Evolutionary conservation across 177 flowering plant species (phyloP).

Genomic region (Vitis hybrid): DNA sequence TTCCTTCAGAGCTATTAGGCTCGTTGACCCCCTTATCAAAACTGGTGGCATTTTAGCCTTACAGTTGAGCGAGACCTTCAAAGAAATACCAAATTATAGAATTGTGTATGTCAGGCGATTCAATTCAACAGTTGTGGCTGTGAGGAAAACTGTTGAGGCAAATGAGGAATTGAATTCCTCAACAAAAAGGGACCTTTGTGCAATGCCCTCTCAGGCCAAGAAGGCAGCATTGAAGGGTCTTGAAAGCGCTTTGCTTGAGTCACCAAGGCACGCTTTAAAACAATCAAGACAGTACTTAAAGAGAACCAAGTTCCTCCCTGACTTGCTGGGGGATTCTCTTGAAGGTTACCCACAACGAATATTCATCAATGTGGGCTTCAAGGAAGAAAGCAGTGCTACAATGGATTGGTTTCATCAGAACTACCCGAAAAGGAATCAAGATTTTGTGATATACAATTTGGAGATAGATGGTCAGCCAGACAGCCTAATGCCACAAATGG

Average conservation of each 20-base stretch:
- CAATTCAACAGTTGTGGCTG: too few relatives aligned
- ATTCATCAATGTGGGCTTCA: conserved; percentile 52
- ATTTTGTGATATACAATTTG: conserved; percentile 56
- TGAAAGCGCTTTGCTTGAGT: conserved; percentile 72
- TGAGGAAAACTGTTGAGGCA: conserved; percentile 22
- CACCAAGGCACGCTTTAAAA: conserved; percentile 46
- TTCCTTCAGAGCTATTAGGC: too few relatives aligned
- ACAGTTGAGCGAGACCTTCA: too few relatives aligned
- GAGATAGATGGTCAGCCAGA: conserved; percentile 33
- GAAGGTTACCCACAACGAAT: conserved; percentile 58
- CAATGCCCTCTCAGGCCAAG: conserved; percentile 32
- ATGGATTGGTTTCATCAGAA: conserved; percentile 52
- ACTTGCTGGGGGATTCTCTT: conserved; percentile 57
- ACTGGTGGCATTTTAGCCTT: too few relatives aligned
- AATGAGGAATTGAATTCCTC: neutral
- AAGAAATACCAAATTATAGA: too few relatives aligned
- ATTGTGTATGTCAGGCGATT: too few relatives aligned
- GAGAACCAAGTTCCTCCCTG: conserved; percentile 58
- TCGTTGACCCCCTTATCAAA: too few relatives aligned
- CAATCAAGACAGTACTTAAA: conserved; percentile 36
- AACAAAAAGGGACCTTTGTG: conserved; percentile 21
- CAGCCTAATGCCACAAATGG: neutral
- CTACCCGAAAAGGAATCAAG: conserved; percentile 57
- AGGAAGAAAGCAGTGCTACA: conserved; percentile 20
- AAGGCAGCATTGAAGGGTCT: conserved; percentile 50